These are phyloP conservation scores for Fusarium succisae DNA, from an alignment of 2,329 filamentous ascomycete species.

Conservation along the genomic window DNA sequence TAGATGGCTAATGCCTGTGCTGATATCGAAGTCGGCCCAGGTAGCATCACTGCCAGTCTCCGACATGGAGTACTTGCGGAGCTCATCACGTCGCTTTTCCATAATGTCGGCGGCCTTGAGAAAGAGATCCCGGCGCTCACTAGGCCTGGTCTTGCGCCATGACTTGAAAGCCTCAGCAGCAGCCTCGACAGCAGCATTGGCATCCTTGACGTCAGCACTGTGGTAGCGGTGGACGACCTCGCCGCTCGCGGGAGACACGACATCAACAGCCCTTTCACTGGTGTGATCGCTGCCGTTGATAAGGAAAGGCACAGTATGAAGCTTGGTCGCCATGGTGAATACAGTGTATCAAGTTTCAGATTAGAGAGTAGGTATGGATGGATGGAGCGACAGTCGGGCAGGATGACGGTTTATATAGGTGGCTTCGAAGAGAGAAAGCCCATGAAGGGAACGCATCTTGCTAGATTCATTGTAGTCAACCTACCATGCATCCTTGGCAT, in stretches of 20 bases:
- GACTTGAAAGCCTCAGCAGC: slow-evolving; percentile 74
- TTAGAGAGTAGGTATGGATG: background rate
- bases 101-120: slow-evolving; percentile 74
- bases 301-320: slow-evolving; percentile 51
- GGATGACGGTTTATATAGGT: slow-evolving; percentile 28
- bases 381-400: background rate
- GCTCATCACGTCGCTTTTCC: slow-evolving; percentile 66
- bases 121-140: slow-evolving; percentile 73
- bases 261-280: slow-evolving; percentile 60
- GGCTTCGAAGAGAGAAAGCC: background rate
- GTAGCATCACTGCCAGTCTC: slow-evolving; percentile 55
- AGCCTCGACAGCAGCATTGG: slow-evolving; percentile 59
- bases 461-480: background rate
- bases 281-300: slow-evolving; percentile 57
- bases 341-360: background rate
- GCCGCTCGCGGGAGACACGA: slow-evolving; percentile 65
- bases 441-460: background rate
- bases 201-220: slow-evolving; percentile 65
- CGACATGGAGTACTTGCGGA: slow-evolving; percentile 65
- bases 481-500: background rate
- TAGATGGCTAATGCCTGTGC: slow-evolving; percentile 49
- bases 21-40: slow-evolving; percentile 56
- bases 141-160: slow-evolving; percentile 72
- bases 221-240: slow-evolving; percentile 64
- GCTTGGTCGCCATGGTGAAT: slow-evolving; percentile 30